A percentile compares a stretch with the other conserved stretches of the same genome.
Conservation (phyloP, 306 rosid genomes). For the Dryas drummondii region DNA sequence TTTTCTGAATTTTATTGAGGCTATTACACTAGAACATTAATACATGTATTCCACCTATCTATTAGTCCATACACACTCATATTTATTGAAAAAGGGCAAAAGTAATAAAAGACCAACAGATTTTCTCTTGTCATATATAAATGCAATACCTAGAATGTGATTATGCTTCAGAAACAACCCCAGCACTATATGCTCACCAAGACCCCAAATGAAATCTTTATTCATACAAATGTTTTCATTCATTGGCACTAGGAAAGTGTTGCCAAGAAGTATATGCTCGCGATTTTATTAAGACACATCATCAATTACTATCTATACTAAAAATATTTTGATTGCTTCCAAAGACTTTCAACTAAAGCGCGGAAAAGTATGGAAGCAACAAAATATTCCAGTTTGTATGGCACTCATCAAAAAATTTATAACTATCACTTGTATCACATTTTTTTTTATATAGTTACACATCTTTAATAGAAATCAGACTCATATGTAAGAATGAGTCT, state of each 20-base stretch:
- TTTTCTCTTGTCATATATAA: not conserved
- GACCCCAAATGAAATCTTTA: not conserved
- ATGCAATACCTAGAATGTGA: not conserved
- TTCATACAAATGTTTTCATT: not conserved
- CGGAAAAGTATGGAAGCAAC: not conserved
- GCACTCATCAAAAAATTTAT: not conserved
- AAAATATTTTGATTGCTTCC: slow-evolving; percentile 18
- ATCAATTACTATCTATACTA: not conserved
- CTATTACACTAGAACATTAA: too few species aligned
- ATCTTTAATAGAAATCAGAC: too few species aligned
- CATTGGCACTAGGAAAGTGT: not conserved
- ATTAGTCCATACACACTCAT: too few species aligned
- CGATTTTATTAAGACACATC: not conserved
- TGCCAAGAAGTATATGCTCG: not conserved
- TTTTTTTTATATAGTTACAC: too few species aligned
- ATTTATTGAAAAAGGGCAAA: too few species aligned
- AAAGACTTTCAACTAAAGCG: not conserved
- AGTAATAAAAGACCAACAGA: too few species aligned
- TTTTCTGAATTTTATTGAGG: too few species aligned
- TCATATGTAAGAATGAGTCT: too few species aligned
- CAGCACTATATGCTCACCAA: not conserved
- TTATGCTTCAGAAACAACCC: not conserved
- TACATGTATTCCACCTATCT: too few species aligned
- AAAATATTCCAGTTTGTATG: not conserved
- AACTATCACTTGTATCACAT: not conserved